Evolutionary conservation across 2,329 filamentous ascomycete species (phyloP), one percentile per base, ranked within the genome.

Genomic region (Aspergillus tubingensis): DNA sequence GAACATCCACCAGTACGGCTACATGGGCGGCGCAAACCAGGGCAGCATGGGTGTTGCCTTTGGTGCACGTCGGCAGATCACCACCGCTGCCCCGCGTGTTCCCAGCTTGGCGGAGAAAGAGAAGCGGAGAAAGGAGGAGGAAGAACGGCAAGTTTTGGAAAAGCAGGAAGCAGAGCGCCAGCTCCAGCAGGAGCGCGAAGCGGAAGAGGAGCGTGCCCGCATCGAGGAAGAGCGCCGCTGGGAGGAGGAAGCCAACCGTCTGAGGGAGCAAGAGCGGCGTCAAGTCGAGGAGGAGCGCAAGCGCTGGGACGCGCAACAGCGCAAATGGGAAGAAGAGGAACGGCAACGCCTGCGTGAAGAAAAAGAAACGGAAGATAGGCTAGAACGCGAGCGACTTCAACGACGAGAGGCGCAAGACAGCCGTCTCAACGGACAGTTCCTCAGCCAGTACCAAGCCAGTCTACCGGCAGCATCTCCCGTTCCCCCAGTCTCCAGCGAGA

Each of bases 1-100:
- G 95, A 99, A 98, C 74, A 98, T 98, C 68, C 90, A 93, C 59
- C 95, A 99, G 74, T 99, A 99, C 73, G 93, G 95, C 7, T 99
- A 97, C 77, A 95, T 98, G 90, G 95, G 95, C 60, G 95, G 95
- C 52, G 95, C 95, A 25, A 97, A 91, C 71, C 95, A 99, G 75
- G 94, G 92, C 3, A 98, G 96, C 69, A 87, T 97, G 63, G 95
- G 95, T 17, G 92, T 99, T 68, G 87, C 91, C 10, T 98, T 98
- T 76, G 95, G 95, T 58, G 91, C 89, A 17, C 86, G 93, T 68
- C 87, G 95, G 62, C 95, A 99, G 78, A 98, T 99, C 73, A 98
- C 93, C 8, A 92, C 85, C 68, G 86, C 91, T 13, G 83, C 86
- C 32, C 95, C 95, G 5, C 76, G 85, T 49, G 91, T 98, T 8